Conservation (phyloP, 2,329 filamentous ascomycete species). For the Chaetomium strumarium region DNA sequence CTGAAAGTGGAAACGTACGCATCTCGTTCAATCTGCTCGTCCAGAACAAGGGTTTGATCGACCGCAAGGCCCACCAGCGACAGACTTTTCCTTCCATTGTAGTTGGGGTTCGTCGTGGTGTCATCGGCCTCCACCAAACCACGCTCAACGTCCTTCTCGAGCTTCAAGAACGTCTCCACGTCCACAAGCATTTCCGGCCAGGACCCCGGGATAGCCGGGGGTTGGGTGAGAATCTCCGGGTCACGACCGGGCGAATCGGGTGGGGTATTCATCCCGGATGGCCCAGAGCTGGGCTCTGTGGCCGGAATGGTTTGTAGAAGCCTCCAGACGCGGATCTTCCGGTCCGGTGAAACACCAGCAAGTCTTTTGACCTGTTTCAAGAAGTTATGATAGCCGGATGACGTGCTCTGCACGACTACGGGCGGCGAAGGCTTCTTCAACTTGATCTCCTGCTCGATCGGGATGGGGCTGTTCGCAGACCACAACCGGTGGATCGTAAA, state of each 20-base stretch:
- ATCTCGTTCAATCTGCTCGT: conserved; percentile 63
- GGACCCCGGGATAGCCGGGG: conserved; percentile 24
- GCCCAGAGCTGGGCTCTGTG: conserved; percentile 31
- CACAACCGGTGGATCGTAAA: conserved; percentile 80
- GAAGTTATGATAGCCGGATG: conserved; percentile 66
- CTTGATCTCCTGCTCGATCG: conserved; percentile 53
- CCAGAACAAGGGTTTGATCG: conserved; percentile 73
- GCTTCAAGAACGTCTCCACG: conserved; percentile 54
- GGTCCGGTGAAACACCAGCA: conserved; percentile 59
- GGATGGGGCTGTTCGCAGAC: conserved; percentile 50
- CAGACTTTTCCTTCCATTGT: conserved; percentile 67
- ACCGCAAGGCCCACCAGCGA: conserved; percentile 61
- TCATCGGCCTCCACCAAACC: conserved; percentile 61
- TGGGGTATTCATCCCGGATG: conserved; percentile 36
- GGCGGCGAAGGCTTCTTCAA: conserved; percentile 56
- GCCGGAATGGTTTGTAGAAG: conserved; percentile 45
- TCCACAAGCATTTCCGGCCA: conserved; percentile 53
- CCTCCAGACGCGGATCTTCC: conserved; percentile 73
- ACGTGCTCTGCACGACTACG: conserved; percentile 64
- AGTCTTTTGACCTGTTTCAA: conserved; percentile 65
- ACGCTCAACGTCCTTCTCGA: conserved; percentile 58
- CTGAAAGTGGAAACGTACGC: conserved; percentile 50
- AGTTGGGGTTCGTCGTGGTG: conserved; percentile 65
- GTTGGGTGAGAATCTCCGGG: conserved; percentile 12
- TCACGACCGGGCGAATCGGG: conserved; percentile 24